Evolutionary conservation across 2,329 filamentous ascomycete genomes (phyloP), one percentile per base, ranked within the genome.

Genomic region (Botrytis paeoniae): DNA sequence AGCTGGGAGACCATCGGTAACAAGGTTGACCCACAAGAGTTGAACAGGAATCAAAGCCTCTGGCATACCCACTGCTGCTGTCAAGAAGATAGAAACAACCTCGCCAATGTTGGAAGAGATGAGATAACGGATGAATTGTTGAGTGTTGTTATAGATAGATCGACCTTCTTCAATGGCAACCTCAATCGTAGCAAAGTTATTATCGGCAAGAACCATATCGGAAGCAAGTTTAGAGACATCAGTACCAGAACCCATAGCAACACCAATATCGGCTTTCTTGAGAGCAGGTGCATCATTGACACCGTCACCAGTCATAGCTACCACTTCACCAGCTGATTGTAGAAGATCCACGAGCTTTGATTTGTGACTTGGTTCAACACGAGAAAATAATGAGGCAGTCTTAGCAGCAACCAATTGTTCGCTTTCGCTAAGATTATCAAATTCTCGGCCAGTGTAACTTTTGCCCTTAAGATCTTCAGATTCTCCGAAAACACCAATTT

Each of bases 91-190:
- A 16, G 96, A 98, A 51, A 99, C 96, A 51, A 99, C 96, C 83
- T 99, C 96, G 79, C 96, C 97, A 77, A 99, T 99, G 85, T 99
- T 99, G 76, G 95, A 98, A 14, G 95, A 98, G 82, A 99, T 99
- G 75, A 99, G 89, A 83, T 99, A 99, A 68, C 97, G 93, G 84
- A 99, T 99, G 84, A 99, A 99, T 82, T 99, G 96, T 82, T 99
- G 96, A 9, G 96, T 99, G 87, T 99, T 99, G 91, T 96, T 98
- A 89, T 98, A 99, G 84, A 99, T 99, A 76, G 95, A 95, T 75
- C 96, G 92, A 71, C 96, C 96, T 84, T 99, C 96, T 82, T 99
- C 96, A 76, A 99, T 95, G 68, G 96, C 96, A 72, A 94, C 87
- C 82, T 97, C 93, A 78, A 99, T 99, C 5, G 96, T 99, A 75